phyloP scores from a whole-genome alignment of 75 land plant genomes.

The Pinus albicaulis region DNA sequence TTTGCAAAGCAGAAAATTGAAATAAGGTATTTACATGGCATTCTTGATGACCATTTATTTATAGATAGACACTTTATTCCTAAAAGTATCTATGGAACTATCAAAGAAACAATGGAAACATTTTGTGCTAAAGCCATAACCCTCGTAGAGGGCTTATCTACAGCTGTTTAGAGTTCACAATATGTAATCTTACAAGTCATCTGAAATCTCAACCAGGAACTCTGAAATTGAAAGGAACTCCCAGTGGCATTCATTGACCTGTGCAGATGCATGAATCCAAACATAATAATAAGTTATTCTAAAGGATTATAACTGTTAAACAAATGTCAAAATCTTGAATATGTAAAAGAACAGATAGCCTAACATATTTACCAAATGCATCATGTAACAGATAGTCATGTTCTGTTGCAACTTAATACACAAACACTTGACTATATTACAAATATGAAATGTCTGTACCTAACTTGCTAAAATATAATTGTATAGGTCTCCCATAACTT shows the following conservation, averaged over 20 bases:
- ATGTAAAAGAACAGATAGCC: not conserved
- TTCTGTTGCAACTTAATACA: not conserved
- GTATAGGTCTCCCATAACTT: not conserved
- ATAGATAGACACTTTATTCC: not conserved
- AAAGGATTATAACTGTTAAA: not conserved
- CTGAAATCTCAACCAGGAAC: constrained; percentile 86
- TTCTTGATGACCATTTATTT: too few species aligned
- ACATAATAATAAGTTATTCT: not conserved
- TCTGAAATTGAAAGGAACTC: constrained; percentile 81
- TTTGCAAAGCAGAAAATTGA: too few species aligned
- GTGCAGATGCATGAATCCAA: constrained; percentile 3
- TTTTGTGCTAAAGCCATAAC: too few species aligned
- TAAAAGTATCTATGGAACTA: not conserved
- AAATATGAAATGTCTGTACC: not conserved
- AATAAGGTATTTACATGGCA: too few species aligned
- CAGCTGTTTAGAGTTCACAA: not conserved
- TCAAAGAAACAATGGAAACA: not conserved
- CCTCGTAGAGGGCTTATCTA: not conserved
- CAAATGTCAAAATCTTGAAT: not conserved
- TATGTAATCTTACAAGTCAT: constrained; percentile 76
- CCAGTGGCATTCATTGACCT: constrained; percentile 85
- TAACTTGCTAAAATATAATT: not conserved
- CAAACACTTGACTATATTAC: not conserved
- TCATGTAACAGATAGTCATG: not conserved
- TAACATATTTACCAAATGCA: not conserved